These are phyloP conservation scores for Bretziella fagacearum DNA, from an alignment of 2,329 filamentous ascomycete species.

Conservation along the genomic window DNA sequence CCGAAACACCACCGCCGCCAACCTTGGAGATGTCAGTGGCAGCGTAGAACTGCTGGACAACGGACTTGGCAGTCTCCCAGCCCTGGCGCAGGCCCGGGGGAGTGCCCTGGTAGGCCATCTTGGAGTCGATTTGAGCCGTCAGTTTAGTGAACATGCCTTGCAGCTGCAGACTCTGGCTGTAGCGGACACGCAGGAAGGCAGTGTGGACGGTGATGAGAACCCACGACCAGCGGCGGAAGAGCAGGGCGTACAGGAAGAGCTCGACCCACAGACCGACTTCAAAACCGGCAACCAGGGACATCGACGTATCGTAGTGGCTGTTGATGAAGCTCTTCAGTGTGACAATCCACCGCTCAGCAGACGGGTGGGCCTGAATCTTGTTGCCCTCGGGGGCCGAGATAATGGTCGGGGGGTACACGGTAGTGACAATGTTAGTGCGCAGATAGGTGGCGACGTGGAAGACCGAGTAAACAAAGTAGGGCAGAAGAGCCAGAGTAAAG, in stretches of 20 bases:
- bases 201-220: constrained; percentile 75
- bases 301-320: constrained; percentile 91
- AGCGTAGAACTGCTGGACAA: constrained; percentile 57
- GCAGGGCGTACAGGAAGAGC: constrained; percentile 59
- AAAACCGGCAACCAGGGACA: constrained; percentile 78
- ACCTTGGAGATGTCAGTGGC: constrained; percentile 31
- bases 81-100: constrained; percentile 61
- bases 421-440: constrained; percentile 82
- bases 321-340: constrained; percentile 89
- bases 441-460: constrained; percentile 98
- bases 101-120: constrained; percentile 71
- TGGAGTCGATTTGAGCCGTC: constrained; percentile 59
- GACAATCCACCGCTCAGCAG: constrained; percentile 31
- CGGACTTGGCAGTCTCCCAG: constrained; percentile 66
- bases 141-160: constrained; percentile 61
- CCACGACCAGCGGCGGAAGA: constrained; percentile 86
- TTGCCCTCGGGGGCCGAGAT: constrained; percentile 36
- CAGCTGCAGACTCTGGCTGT: constrained; percentile 82
- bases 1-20: constrained; percentile 8
- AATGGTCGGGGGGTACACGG: constrained; percentile 51
- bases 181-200: constrained; percentile 78
- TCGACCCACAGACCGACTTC: constrained; percentile 82
- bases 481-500: constrained; percentile 75
- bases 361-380: constrained; percentile 27
- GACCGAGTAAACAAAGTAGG: constrained; percentile 90